Base-by-base conservation (phyloP, 2,329 filamentous ascomycete species). In the Aspergillus ochraceoroseus region DNA sequence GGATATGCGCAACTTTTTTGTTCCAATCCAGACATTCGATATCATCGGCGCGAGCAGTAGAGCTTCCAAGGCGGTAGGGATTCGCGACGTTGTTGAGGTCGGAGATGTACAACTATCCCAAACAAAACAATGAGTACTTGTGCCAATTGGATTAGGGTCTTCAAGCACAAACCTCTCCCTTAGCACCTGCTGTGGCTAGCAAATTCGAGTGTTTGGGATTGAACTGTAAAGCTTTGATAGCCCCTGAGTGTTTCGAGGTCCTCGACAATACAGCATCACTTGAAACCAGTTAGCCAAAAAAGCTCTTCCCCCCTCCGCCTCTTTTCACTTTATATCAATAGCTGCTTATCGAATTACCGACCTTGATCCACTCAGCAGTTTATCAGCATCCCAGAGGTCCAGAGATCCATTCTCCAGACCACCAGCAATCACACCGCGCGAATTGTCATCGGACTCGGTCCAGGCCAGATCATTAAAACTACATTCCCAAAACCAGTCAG, bases 1-100 rank as follows among this genome's bases (percentile, higher is more conserved):
- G 71, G 62, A 98, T 98, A 62, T 98, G 90, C 9, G 90, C 80
- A 28, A 96, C 90, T 70, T 94, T 96, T 61, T 88, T 89, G 69
- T 98, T 98, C 94, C 94, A 98, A 54, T 95, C 90, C 46, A 98
- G 74, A 52, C 89, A 94, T 58, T 96, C 92, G 51, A 96, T 86
- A 56, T 98, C 92, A 58, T 96, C 90, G 26, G 88, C 85, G 60
- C 90, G 84, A 49, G 88, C 89, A 28, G 87, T 87, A 25, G 85
- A 78, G 51, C 86, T 94, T 45, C 92, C 92, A 20, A 98, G 74
- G 49, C 89, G 81, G 69, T 94, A 94, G 4, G 90, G 86, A 61
- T 85, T 92, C 42, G 80, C 79, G 53, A 89, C 77, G 64, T 96
- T 89, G 68, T 94, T 88, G 54, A 96, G 72, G 59, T 98, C 90